phyloP scores from a whole-genome alignment of 441 rosid genomes.

The Bruguiera hainesii region DNA sequence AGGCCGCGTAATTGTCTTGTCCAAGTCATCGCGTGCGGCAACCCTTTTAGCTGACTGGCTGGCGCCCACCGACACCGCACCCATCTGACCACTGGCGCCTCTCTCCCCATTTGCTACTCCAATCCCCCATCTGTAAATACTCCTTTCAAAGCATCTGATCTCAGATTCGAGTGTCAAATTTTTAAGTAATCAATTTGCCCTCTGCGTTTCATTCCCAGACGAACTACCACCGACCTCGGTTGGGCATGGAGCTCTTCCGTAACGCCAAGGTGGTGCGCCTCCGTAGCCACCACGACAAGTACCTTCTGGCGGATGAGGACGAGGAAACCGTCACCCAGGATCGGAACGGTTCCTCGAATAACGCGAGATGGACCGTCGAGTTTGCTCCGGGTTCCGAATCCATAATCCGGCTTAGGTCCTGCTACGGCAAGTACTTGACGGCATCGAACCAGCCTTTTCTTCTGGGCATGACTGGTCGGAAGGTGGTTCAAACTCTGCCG shows the following conservation, averaged over 20 bases:
- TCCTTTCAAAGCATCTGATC: not conserved
- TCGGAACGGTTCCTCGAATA: constrained; percentile 34
- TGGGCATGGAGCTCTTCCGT: constrained; percentile 49
- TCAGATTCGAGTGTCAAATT: not conserved
- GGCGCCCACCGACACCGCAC: not conserved
- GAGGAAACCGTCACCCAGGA: constrained; percentile 41
- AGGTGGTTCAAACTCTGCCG: constrained; percentile 59
- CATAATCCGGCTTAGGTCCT: constrained; percentile 43
- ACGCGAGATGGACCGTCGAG: constrained; percentile 45
- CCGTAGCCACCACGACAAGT: constrained; percentile 53
- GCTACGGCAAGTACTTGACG: constrained; percentile 59
- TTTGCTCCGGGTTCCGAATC: constrained; percentile 26
- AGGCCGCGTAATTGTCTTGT: not conserved
- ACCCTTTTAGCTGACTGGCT: not conserved
- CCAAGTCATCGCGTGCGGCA: not conserved
- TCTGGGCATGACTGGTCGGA: constrained; percentile 80
- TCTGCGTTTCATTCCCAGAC: constrained; percentile 9
- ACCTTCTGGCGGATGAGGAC: constrained; percentile 48
- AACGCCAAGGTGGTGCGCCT: constrained; percentile 50
- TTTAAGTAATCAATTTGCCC: not conserved
- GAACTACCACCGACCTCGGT: constrained; percentile 26
- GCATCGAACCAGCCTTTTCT: constrained; percentile 81
- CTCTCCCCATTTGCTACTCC: not conserved
- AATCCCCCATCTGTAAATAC: not conserved
- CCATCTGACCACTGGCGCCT: not conserved